These are phyloP conservation scores for Orbilia quercus DNA, from an alignment of 2,329 filamentous ascomycete genomes.

Conservation along the genomic window DNA sequence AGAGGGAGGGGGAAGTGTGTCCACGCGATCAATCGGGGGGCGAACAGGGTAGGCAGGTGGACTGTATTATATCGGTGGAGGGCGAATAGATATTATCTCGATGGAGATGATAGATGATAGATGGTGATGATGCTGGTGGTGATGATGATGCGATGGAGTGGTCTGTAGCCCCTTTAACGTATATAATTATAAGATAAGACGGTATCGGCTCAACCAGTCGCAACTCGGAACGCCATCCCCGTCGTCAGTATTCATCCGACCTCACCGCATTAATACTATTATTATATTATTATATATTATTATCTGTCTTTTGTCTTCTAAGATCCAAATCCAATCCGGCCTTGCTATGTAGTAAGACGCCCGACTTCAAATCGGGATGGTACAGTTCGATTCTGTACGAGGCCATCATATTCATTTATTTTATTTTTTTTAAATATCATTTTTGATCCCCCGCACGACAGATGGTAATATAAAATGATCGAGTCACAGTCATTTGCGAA, in stretches of 20 bases:
- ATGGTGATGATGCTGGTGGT: background rate
- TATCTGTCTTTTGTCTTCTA: background rate
- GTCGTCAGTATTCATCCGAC: conserved; percentile 2
- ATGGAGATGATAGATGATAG: background rate
- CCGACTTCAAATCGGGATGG: background rate
- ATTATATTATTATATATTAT: background rate
- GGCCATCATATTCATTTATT: background rate
- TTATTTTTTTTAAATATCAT: background rate
- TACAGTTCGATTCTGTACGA: conserved; percentile 27
- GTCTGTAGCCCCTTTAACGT: background rate
- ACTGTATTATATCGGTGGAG: too few relatives aligned
- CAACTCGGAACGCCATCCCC: conserved; percentile 8
- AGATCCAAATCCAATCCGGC: too few relatives aligned
- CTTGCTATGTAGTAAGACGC: conserved; percentile 5
- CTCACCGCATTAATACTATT: background rate
- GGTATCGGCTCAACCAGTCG: conserved; percentile 31
- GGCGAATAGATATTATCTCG: too few relatives aligned
- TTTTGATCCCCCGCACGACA: background rate
- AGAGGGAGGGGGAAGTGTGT: background rate
- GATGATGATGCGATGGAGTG: background rate
- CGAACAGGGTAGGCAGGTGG: too few relatives aligned
- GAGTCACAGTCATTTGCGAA: background rate
- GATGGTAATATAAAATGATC: background rate
- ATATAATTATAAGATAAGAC: conserved; percentile 5
- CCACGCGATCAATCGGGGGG: conserved; percentile 14